Base-by-base conservation (phyloP, 140 eudicot species). In the Flaveria floridana region DNA sequence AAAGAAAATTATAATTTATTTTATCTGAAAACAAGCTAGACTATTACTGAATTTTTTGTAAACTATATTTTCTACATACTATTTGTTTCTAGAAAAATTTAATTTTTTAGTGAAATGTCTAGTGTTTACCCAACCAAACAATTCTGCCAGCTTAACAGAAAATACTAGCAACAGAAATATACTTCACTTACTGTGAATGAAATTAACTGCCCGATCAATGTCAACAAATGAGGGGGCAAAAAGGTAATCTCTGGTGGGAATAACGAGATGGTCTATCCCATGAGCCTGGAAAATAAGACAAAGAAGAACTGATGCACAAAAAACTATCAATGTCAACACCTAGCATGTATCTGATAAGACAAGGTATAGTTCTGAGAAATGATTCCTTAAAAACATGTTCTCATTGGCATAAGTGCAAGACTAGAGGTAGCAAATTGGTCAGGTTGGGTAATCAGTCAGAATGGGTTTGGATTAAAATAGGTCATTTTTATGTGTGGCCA, bases 161-260 rank as follows among this genome's bases (percentile, higher is more conserved):
- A 47, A 66, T n/a, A 28, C 48, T 65, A 13, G 62, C 51, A 71
- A 62, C 3, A 20, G 18, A 72, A 58, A 42, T 19, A 11, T 37
- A 30, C 68, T 57, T 46, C 51, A 78, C 96, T 82, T 30, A 91
- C 97, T 77, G 75, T 89, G 91, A 78, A 91, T 91, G 72, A 91
- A 91, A 67, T 84, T 84, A 21, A 91, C 97, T 6, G 97, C 97
- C 57, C 82, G 89, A 21, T 80, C 75, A 62, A 91, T 91, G 82
- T 91, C 96, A 70, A 51, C 74, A 65, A 89, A 82, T 11, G 97
- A 91, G 20, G 97, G 97, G 19, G 97, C 97, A 87, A 87, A 91
- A 34, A 91, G 88, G 72, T 91, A 91, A 74, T 91, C 97, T 83
- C 97, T 79, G 16, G 97, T 91, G 0, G 97, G 97, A 51, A 91